Evolutionary conservation across 306 rosid genomes (phyloP), one percentile per base, ranked within the genome.

Genomic region (Vachellia collinsii): DNA sequence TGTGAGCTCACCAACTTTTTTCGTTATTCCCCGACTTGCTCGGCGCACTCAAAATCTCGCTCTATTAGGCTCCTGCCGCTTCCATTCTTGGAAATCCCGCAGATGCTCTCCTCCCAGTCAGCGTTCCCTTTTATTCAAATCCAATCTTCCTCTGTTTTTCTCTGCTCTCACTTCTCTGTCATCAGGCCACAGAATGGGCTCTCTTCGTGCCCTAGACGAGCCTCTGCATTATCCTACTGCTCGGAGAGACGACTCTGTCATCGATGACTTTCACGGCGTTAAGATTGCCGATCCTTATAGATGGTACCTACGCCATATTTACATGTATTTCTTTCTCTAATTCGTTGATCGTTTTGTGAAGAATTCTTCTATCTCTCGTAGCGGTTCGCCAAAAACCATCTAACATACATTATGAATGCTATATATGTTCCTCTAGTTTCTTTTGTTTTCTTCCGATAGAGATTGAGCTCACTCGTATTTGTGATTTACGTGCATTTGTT

Each of bases 181-280:
- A 19, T 48, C 79, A 37, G 68, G 11, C 34, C 85, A 23, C 10
- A 56, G 75, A 1, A 94, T 93, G 97, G 92, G 89, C 36, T 93
- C 93, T 2, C 73, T 89, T 64, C 42, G 84, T 58, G 90, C 83
- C n/a, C 58, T 72, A 0, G 62, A 77, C 37, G 46, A 83, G 6
- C 75, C 87, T 4, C 46, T 90, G 66, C 87, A 56, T 9, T 95
- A 95, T 81, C 96, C 98, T 62, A 38, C 51, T 63, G 86, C 90
- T 83, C 91, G 84, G 48, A 85, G 99, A 75, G 97, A 94, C 63
- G 79, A 85, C 53, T 86, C 97, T 53, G 84, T 95, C 75, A 39
- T 91, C 76, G 98, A 93, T 8, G 79, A 90, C 83, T 94, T 80
- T 68, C 94, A 93, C 63, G 99, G 97, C 65, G 82, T 90, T 78